A percentile compares a stretch with the other conserved stretches of the same genome.
phyloP scores from a whole-genome alignment of 2,329 filamentous ascomycete species.

The Chrysoporthe puriensis region DNA sequence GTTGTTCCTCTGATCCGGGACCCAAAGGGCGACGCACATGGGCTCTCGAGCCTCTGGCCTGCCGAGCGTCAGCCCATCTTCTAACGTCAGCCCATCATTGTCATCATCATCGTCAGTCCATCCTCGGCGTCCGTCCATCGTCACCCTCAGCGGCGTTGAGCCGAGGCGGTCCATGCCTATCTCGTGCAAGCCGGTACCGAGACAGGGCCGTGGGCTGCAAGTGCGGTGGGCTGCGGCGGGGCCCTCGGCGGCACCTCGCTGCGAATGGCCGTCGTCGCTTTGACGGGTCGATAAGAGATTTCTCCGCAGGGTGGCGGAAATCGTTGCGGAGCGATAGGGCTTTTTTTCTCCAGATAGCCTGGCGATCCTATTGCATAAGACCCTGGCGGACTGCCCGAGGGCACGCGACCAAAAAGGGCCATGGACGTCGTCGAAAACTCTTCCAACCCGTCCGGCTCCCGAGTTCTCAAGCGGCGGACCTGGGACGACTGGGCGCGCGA shows the following conservation, averaged over 20 bases:
- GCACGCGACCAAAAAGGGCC: background rate
- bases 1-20: too few species aligned
- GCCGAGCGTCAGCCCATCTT: background rate
- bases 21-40: background rate
- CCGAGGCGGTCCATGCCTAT: background rate
- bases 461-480: background rate
- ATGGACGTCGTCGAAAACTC: background rate
- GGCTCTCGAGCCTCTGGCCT: background rate
- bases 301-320: slow-evolving; percentile 12
- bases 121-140: background rate
- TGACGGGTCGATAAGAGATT: slow-evolving; percentile 6
- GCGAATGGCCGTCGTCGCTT: slow-evolving; percentile 9
- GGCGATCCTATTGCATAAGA: background rate
- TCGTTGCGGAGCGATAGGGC: background rate
- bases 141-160: background rate
- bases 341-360: background rate
- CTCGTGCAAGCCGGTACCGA: background rate
- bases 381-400: background rate
- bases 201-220: background rate
- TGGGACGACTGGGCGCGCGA: background rate
- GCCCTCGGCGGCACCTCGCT: background rate
- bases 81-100: too few species aligned
- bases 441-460: background rate
- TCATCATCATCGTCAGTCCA: too few species aligned
- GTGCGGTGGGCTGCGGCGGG: background rate